Conservation (phyloP, 1,284 basidiomycete species). For the Megacollybia platyphylla region DNA sequence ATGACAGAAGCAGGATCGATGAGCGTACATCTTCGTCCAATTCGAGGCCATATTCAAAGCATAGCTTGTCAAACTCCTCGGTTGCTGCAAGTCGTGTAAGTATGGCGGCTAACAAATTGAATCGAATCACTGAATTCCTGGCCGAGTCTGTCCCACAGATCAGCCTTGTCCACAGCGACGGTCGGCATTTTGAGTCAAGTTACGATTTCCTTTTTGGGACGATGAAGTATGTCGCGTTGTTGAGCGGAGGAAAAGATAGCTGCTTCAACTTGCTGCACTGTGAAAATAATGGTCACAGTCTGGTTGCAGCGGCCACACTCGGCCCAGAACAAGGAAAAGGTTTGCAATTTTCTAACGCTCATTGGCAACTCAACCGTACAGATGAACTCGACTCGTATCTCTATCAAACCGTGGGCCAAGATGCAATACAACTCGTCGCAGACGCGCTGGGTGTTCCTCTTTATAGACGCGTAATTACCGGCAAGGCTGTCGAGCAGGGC, state of each 20-base stretch:
- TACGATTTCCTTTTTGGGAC: conserved; percentile 4
- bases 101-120: conserved; percentile 8
- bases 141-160: conserved; percentile 84
- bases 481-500: conserved; percentile 71
- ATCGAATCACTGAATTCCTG: conserved; percentile 61
- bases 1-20: conserved; percentile 3
- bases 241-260: conserved; percentile 97
- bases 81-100: conserved; percentile 42
- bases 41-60: conserved; percentile 97
- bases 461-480: conserved; percentile 72
- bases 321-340: conserved; percentile 80
- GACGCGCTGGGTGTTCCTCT: conserved; percentile 80
- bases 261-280: conserved; percentile 95
- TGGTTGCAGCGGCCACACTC: conserved; percentile 84
- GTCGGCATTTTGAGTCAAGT: conserved; percentile 65
- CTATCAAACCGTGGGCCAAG: conserved; percentile 97
- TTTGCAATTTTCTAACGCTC: conserved; percentile 20
- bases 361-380: conserved; percentile 19
- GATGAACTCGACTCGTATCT: conserved; percentile 99
- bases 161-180: conserved; percentile 88
- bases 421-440: conserved; percentile 83
- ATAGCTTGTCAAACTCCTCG: conserved; percentile 90
- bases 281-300: conserved; percentile 74
- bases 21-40: conserved; percentile 87
- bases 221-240: conserved; percentile 92